These are phyloP conservation scores for Helenozyma rhizophorensis DNA, from an alignment of 805 yeast genomes.

Conservation along the genomic window DNA sequence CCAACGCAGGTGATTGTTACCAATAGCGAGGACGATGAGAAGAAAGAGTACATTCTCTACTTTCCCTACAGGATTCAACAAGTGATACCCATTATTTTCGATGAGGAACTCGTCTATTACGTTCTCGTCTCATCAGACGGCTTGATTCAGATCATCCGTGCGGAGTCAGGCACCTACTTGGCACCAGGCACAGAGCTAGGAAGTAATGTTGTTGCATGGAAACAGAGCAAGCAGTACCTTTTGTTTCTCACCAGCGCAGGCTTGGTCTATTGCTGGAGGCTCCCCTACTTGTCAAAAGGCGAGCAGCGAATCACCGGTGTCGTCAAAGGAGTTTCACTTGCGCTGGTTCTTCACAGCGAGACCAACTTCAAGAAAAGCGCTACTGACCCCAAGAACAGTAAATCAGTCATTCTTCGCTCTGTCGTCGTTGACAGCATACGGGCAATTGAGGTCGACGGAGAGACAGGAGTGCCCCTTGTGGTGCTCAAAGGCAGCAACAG, in stretches of 20 bases:
- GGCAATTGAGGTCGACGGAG: slow-evolving; percentile 27
- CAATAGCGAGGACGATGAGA: slow-evolving; percentile 29
- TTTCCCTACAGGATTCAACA: slow-evolving; percentile 48
- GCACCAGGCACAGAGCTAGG: slow-evolving; percentile 54
- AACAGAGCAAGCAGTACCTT: slow-evolving; percentile 29
- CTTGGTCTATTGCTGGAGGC: slow-evolving; percentile 47
- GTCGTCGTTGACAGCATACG: slow-evolving; percentile 9
- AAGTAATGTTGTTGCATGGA: slow-evolving; percentile 35
- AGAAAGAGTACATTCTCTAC: slow-evolving; percentile 32
- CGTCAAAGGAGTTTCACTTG: slow-evolving; percentile 44
- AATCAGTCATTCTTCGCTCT: neutral
- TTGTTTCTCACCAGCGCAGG: slow-evolving; percentile 50
- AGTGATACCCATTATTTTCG: slow-evolving; percentile 35
- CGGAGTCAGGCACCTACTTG: slow-evolving; percentile 41
- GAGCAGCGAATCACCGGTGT: slow-evolving; percentile 23
- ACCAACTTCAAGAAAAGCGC: slow-evolving; percentile 11
- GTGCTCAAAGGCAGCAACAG: slow-evolving; percentile 29
- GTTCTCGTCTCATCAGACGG: slow-evolving; percentile 59
- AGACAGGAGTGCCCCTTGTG: slow-evolving; percentile 41
- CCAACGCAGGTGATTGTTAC: slow-evolving; percentile 45
- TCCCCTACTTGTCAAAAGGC: slow-evolving; percentile 17
- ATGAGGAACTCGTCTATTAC: slow-evolving; percentile 38
- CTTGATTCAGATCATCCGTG: slow-evolving; percentile 41
- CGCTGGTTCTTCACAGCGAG: slow-evolving; percentile 45
- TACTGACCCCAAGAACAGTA: slow-evolving; percentile 4